Base-by-base conservation (phyloP, 768 basidiomycete genomes). In the Lenzites betulinus region DNA sequence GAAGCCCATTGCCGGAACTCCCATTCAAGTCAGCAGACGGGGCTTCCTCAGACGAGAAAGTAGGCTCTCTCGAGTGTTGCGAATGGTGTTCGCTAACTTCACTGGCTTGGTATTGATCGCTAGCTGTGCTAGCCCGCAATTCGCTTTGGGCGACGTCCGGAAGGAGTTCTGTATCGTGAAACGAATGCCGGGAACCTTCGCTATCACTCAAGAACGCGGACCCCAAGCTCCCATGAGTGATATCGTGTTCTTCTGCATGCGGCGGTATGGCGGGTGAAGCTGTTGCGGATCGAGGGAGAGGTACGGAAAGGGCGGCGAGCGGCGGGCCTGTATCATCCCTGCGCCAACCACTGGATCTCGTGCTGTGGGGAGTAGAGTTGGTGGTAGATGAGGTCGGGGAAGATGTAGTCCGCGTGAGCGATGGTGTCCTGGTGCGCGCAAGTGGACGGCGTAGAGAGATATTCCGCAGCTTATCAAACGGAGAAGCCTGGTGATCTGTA, bases 1-100 rank as follows among this genome's bases (percentile, higher is more conserved):
- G 38, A 20, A 8, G 50, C 33, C 33, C 33, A 38, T 42, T 63
- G 13, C 51, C 50, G 18, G 36, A 48, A 12, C 54, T 55, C 7
- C 51, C 55, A 20, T 63, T 42, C 23, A 50, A 58, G 18, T 49
- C 38, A 35, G 41, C 39, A 1, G 69, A 69, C 1, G 60, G 55
- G 1, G 66, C 66, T 15, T 81, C 86, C 35, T 88, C 86, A 11
- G 89, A 89, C 0, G 89, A 89, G 67, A 90, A 90, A 0, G 89
- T 90, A 5, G 88, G 86, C 51, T 89, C 87, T 18, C 68, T 63
- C 7, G 52, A 56, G 57, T 54, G 62, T 3, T 54, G 59, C 7
- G 64, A 57, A n/a, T 62, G 51, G 2, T 38, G 58, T 0, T 60
- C 54, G 35, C 42, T 35, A 3, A 44, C 49, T 1, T 60, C 62